Evolutionary conservation across 1,284 basidiomycete genomes (phyloP).

Genomic region (Tilletia horrida): DNA sequence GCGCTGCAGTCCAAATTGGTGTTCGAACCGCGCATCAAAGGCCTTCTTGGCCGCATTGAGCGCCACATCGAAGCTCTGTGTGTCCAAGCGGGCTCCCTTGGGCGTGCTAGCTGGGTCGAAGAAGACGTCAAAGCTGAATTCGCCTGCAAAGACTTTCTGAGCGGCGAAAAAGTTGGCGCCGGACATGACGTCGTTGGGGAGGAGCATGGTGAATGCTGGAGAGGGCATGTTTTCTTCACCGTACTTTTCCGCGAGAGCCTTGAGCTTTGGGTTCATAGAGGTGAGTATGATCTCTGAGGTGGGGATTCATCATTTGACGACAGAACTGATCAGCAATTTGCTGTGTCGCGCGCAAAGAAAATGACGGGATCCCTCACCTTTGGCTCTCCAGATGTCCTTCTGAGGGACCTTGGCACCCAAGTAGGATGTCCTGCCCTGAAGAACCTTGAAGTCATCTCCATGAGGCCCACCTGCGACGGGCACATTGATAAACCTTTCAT

Average conservation of each 20-base stretch:
- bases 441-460: conserved; percentile 64
- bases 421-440: conserved; percentile 71
- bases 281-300: conserved; percentile 68
- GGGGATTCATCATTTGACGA: no score
- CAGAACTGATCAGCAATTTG: background rate
- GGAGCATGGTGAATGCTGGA: conserved; percentile 71
- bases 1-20: conserved; percentile 63
- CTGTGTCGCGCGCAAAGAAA: background rate
- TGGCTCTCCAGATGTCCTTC: conserved; percentile 77
- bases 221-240: conserved; percentile 64
- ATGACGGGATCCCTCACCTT: conserved; percentile 61
- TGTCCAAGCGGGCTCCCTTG: conserved; percentile 65
- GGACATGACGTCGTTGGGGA: conserved; percentile 70
- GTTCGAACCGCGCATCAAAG: conserved; percentile 68
- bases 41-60: conserved; percentile 66
- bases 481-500: conserved; percentile 59
- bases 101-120: conserved; percentile 69
- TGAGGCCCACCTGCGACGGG: conserved; percentile 59
- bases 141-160: conserved; percentile 75
- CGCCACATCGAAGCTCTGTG: conserved; percentile 62
- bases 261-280: conserved; percentile 64
- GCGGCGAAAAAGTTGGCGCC: conserved; percentile 77
- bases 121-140: conserved; percentile 80
- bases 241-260: conserved; percentile 63
- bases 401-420: conserved; percentile 65